Evolutionary conservation across 2,329 filamentous ascomycete genomes (phyloP).

Genomic region (Ceratocystis papillata): DNA sequence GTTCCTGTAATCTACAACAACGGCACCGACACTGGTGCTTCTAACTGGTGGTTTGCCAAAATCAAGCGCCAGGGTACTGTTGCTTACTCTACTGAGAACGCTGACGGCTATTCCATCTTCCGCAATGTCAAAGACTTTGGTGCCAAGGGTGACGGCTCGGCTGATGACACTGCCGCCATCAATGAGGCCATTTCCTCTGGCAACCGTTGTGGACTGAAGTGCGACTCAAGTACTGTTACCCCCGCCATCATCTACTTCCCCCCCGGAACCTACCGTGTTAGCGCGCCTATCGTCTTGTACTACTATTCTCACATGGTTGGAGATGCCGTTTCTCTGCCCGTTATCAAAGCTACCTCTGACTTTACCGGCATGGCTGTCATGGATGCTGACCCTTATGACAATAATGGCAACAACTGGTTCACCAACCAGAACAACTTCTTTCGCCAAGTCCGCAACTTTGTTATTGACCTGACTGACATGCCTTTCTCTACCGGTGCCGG

Average conservation of each 20-base stretch:
- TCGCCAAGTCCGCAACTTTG: slow-evolving; percentile 70
- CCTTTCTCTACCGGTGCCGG: slow-evolving; percentile 52
- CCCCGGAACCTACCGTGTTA: slow-evolving; percentile 73
- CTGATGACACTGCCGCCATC: slow-evolving; percentile 82
- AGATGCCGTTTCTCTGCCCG: slow-evolving; percentile 60
- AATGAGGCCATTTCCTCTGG: slow-evolving; percentile 72
- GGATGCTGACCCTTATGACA: slow-evolving; percentile 73
- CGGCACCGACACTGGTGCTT: slow-evolving; percentile 32
- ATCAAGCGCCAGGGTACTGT: slow-evolving; percentile 59
- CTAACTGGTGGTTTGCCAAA: slow-evolving; percentile 59
- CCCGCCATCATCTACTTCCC: slow-evolving; percentile 90
- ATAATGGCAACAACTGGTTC: slow-evolving; percentile 59
- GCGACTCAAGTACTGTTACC: slow-evolving; percentile 71
- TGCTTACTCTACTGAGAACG: slow-evolving; percentile 43
- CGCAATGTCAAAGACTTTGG: slow-evolving; percentile 70
- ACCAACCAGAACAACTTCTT: slow-evolving; percentile 79
- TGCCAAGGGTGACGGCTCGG: slow-evolving; percentile 54
- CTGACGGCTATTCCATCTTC: slow-evolving; percentile 55
- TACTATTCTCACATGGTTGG: slow-evolving; percentile 94
- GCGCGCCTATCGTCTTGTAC: slow-evolving; percentile 65
- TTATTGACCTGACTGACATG: slow-evolving; percentile 62
- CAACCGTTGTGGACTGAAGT: slow-evolving; percentile 65
- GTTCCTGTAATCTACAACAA: slow-evolving; percentile 11
- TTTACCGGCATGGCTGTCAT: slow-evolving; percentile 88
- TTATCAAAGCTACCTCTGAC: slow-evolving; percentile 58